These are phyloP conservation scores for Russula sp. DNA, from an alignment of 768 basidiomycete species.

Conservation along the genomic window DNA sequence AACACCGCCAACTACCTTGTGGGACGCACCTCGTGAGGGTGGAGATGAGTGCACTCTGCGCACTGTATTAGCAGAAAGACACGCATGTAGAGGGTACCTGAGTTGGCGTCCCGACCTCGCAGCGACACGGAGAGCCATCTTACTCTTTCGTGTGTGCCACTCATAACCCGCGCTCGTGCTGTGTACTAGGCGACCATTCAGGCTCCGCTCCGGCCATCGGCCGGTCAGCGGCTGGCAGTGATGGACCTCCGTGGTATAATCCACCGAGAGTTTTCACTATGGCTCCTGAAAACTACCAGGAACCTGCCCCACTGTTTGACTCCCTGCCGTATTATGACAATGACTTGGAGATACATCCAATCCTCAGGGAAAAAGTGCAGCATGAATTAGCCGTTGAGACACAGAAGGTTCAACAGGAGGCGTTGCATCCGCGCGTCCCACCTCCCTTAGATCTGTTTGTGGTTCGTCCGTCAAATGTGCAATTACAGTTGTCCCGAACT, in stretches of 20 bases:
- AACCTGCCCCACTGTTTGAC: conserved; percentile 50
- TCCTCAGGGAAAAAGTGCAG: conserved; percentile 68
- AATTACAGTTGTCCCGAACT: not conserved
- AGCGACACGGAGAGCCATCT: conserved; percentile 42
- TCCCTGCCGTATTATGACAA: conserved; percentile 94
- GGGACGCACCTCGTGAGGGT: conserved; percentile 39
- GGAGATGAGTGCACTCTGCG: conserved; percentile 25
- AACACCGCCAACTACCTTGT: not conserved
- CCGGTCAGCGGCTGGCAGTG: not conserved
- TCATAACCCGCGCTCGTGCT: not conserved
- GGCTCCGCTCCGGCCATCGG: conserved; percentile 19
- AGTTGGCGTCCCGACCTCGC: conserved; percentile 39
- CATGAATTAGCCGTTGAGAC: conserved; percentile 67
- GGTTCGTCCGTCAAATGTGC: conserved; percentile 40
- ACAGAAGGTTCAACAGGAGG: conserved; percentile 40
- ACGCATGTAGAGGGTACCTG: conserved; percentile 38
- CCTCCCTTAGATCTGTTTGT: conserved; percentile 57
- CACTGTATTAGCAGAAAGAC: conserved; percentile 28
- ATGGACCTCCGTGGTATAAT: not conserved
- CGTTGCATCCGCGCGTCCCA: conserved; percentile 67
- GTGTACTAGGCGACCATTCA: not conserved
- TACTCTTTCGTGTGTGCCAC: not conserved
- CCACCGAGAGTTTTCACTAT: not conserved
- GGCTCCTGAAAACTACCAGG: conserved; percentile 2
- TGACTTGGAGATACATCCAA: conserved; percentile 71